A percentile compares a stretch with the other conserved stretches of the same genome.
Conservation (phyloP, 2,329 filamentous ascomycete species). For the Calonectria ilicicola region DNA sequence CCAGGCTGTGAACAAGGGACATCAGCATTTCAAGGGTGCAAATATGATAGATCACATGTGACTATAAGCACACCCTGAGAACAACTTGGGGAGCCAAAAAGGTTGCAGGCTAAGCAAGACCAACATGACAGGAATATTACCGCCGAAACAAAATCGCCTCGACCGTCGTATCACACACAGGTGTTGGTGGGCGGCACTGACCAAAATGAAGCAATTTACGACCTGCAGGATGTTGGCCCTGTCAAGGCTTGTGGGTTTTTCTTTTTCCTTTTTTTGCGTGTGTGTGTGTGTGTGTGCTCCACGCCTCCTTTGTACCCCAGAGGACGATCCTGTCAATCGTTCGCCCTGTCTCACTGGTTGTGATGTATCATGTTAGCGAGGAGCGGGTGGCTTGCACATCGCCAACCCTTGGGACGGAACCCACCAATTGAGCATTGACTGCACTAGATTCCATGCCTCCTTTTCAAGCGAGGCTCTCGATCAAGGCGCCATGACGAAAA, state of each 20-base stretch:
- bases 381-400: slow-evolving; percentile 20
- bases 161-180: neutral
- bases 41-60: slow-evolving; percentile 38
- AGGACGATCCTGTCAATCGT: slow-evolving; percentile 8
- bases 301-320: slow-evolving; percentile 4
- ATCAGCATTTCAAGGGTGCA: slow-evolving; percentile 24
- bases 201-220: slow-evolving; percentile 19
- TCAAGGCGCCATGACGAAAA: neutral
- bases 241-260: slow-evolving; percentile 10
- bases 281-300: neutral
- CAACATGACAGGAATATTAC: neutral
- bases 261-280: neutral
- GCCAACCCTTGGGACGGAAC: neutral
- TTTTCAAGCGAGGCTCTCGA: neutral
- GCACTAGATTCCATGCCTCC: neutral
- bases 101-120: neutral
- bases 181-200: neutral
- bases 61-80: slow-evolving; percentile 17
- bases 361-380: slow-evolving; percentile 11
- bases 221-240: slow-evolving; percentile 4
- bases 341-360: slow-evolving; percentile 19
- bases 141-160: neutral
- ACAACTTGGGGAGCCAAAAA: neutral
- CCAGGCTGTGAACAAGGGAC: slow-evolving; percentile 29
- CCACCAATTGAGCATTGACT: slow-evolving; percentile 2